Percentiles rank a stretch among this genome's conserved stretches.
Conservation (phyloP, 1,284 basidiomycete genomes). For the Ustilago sp. region DNA sequence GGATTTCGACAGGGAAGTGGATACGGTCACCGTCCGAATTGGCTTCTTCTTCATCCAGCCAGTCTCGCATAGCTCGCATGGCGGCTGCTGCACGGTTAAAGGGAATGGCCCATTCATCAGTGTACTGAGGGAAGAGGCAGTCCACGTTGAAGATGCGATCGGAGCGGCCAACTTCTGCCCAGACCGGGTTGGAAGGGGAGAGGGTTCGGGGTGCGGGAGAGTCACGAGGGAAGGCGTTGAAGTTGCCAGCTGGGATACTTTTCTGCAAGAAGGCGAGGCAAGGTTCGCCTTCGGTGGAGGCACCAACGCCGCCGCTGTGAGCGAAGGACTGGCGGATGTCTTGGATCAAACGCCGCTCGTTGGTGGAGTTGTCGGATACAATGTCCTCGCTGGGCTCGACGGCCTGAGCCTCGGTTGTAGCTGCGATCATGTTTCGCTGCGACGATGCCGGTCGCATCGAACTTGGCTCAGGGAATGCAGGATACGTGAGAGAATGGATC, state of each 20-base stretch:
- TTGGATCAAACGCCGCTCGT: conserved; percentile 46
- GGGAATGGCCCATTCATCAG: conserved; percentile 84
- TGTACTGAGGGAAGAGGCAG: conserved; percentile 68
- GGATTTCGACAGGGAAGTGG: conserved; percentile 93
- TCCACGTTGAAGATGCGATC: conserved; percentile 68
- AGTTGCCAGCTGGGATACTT: conserved; percentile 31
- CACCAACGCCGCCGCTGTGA: conserved; percentile 18
- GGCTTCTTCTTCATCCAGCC: conserved; percentile 78
- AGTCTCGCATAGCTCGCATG: conserved; percentile 80
- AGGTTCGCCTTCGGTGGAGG: conserved; percentile 30
- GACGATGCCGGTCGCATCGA: not conserved
- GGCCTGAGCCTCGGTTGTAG: conserved; percentile 39
- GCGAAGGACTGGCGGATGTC: conserved; percentile 39
- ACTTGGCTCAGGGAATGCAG: conserved; percentile 27
- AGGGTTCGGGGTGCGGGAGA: conserved; percentile 39
- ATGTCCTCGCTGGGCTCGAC: conserved; percentile 68
- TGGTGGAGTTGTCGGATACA: conserved; percentile 37
- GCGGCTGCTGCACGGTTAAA: conserved; percentile 75
- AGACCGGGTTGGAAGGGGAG: conserved; percentile 33
- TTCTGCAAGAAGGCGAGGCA: conserved; percentile 23
- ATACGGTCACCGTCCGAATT: conserved; percentile 80
- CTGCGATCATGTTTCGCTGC: conserved; percentile 15
- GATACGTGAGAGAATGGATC: conserved; percentile 52
- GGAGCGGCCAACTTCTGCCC: conserved; percentile 57
- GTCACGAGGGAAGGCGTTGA: conserved; percentile 36